phyloP scores from a whole-genome alignment of 1,139 yeast genomes.

The Debaryomycetaceae sp. region DNA sequence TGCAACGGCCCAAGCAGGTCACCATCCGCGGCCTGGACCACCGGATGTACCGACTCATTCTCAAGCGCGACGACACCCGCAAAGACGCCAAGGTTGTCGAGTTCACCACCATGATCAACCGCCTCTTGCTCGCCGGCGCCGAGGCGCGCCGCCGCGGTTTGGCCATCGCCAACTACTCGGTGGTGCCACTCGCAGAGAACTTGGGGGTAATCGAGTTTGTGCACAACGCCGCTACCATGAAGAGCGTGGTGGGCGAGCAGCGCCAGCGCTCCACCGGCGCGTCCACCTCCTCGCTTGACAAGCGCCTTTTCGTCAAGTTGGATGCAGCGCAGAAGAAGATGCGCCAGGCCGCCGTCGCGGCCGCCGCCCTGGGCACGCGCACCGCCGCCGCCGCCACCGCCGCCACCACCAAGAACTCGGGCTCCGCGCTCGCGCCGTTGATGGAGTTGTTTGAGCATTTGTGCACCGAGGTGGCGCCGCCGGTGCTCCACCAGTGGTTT shows the following conservation, averaged over 20 bases:
- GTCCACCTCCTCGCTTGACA: conserved; percentile 22
- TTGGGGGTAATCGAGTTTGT: conserved; percentile 96
- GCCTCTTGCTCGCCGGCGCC: conserved; percentile 58
- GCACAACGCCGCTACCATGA: conserved; percentile 73
- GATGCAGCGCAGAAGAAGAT: conserved; percentile 35
- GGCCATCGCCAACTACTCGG: conserved; percentile 78
- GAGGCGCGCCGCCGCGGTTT: conserved; percentile 73
- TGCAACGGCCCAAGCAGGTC: conserved; percentile 84
- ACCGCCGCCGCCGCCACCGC: conserved; percentile 7
- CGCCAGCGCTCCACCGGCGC: conserved; percentile 33
- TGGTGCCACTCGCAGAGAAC: conserved; percentile 79
- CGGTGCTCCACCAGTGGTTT: conserved; percentile 85
- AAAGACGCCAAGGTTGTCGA: conserved; percentile 96
- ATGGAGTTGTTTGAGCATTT: conserved; percentile 28
- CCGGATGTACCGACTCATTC: conserved; percentile 61
- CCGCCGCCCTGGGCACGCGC: conserved; percentile 13
- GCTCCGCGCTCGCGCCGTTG: conserved; percentile 17
- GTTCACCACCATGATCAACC: conserved; percentile 81
- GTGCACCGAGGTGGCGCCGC: conserved; percentile 45
- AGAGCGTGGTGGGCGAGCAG: conserved; percentile 55
- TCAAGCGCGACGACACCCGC: conserved; percentile 89
- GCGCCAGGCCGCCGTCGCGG: conserved; percentile 15
- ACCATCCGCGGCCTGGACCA: conserved; percentile 79
- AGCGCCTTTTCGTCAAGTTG: conserved; percentile 28
- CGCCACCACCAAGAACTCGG: conserved; percentile 1